These are phyloP conservation scores for Ceriops decandra DNA, from an alignment of 345 rosid genomes.

Conservation along the genomic window DNA sequence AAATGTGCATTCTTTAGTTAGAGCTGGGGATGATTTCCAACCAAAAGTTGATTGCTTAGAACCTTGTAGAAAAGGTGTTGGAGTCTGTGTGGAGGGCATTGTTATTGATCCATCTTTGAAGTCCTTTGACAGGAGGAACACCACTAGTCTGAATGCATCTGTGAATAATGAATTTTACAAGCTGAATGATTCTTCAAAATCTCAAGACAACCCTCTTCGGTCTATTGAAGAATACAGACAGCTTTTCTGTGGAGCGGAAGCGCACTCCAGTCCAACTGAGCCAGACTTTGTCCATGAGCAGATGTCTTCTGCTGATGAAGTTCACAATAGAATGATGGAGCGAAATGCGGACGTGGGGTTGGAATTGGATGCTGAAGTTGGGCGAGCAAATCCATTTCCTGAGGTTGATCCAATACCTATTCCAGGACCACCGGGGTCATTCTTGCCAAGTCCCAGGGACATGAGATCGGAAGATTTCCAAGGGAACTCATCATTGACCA, in stretches of 20 bases:
- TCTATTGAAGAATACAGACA: conserved; percentile 38
- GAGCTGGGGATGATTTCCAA: conserved; percentile 17
- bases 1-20: conserved; percentile 29
- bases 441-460: conserved; percentile 91
- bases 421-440: conserved; percentile 97
- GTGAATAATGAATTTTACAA: conserved; percentile 27
- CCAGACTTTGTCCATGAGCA: conserved; percentile 38
- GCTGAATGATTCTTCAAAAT: conserved; percentile 26
- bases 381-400: conserved; percentile 49
- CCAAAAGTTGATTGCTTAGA: conserved; percentile 26
- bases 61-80: conserved; percentile 11
- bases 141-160: conserved; percentile 27
- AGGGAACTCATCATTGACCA: conserved; percentile 85
- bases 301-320: conserved; percentile 54
- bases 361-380: conserved; percentile 44
- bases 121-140: conserved; percentile 21
- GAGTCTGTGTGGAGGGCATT: conserved; percentile 12
- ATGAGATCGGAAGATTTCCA: conserved; percentile 83
- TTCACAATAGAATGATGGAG: conserved; percentile 31
- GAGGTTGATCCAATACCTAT: conserved; percentile 94
- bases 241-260: conserved; percentile 36
- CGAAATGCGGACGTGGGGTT: conserved; percentile 30
- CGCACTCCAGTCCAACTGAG: conserved; percentile 20
- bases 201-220: conserved; percentile 37
- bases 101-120: conserved; percentile 14